phyloP scores from a whole-genome alignment of 2,329 filamentous ascomycete genomes.

The Simplicillium sp. region DNA sequence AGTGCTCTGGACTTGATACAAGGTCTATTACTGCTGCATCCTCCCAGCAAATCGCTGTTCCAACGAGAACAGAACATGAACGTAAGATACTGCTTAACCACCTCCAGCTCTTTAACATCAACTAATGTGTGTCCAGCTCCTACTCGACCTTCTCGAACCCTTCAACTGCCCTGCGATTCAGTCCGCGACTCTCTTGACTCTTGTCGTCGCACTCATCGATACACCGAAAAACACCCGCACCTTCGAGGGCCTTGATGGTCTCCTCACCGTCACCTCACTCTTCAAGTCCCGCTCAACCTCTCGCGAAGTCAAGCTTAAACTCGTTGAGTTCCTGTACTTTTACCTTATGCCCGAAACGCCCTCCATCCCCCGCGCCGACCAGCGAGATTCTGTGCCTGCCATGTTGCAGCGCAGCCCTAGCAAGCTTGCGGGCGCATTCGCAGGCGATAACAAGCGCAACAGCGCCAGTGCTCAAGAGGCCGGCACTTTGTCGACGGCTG shows the following conservation, averaged over 20 bases:
- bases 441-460: conserved; percentile 19
- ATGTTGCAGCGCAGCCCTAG: conserved; percentile 59
- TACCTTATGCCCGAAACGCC: conserved; percentile 91
- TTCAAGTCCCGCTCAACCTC: conserved; percentile 84
- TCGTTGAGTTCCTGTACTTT: conserved; percentile 97
- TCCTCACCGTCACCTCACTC: conserved; percentile 82
- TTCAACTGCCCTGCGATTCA: conserved; percentile 89
- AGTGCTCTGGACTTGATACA: conserved; percentile 83
- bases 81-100: conserved; percentile 30
- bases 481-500: conserved; percentile 58
- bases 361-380: conserved; percentile 39
- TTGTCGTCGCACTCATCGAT: conserved; percentile 82
- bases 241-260: conserved; percentile 85
- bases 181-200: conserved; percentile 77
- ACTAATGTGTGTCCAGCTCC: conserved; percentile 40
- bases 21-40: conserved; percentile 79
- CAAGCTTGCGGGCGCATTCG: conserved; percentile 53
- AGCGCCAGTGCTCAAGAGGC: conserved; percentile 24
- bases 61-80: conserved; percentile 92
- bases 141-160: conserved; percentile 88
- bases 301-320: conserved; percentile 84
- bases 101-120: neutral
- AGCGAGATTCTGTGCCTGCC: conserved; percentile 33
- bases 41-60: conserved; percentile 80
- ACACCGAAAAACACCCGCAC: conserved; percentile 80